These are phyloP conservation scores for Coemansia sp. DNA, from an alignment of 192 early-diverging fungal genomes.

Conservation along the genomic window DNA sequence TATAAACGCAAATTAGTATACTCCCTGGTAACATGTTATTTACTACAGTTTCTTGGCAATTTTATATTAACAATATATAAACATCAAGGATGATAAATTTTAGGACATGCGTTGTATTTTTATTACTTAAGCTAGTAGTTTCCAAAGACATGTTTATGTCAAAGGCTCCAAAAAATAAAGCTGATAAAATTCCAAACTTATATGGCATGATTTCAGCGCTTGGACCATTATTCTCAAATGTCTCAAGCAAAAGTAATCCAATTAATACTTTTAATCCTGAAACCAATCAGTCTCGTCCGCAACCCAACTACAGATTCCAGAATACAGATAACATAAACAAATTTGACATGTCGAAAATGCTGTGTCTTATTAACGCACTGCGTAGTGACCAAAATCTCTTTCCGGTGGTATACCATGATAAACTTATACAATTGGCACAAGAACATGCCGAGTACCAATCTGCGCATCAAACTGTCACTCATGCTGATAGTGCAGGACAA, in stretches of 20 bases:
- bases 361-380: constrained; percentile 39
- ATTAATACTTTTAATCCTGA: not conserved
- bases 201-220: not conserved
- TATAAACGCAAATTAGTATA: not conserved
- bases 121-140: not conserved
- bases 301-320: not conserved
- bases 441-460: constrained; percentile 37
- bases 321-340: constrained; percentile 3
- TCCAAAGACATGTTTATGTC: not conserved
- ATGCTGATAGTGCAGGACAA: constrained; percentile 29
- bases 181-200: not conserved
- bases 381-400: constrained; percentile 12
- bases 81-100: not conserved
- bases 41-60: not conserved
- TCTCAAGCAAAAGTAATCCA: not conserved
- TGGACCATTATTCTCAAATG: not conserved
- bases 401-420: constrained; percentile 27
- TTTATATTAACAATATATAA: not conserved
- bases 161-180: not conserved
- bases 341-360: constrained; percentile 37
- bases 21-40: not conserved
- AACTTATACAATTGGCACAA: constrained; percentile 24
- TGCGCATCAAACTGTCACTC: constrained; percentile 27
- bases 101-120: not conserved
- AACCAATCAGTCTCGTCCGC: not conserved